Evolutionary conservation across 139 green algal genomes (phyloP), one percentile per base, ranked within the genome.

Genomic region (Picochlorum sp.): DNA sequence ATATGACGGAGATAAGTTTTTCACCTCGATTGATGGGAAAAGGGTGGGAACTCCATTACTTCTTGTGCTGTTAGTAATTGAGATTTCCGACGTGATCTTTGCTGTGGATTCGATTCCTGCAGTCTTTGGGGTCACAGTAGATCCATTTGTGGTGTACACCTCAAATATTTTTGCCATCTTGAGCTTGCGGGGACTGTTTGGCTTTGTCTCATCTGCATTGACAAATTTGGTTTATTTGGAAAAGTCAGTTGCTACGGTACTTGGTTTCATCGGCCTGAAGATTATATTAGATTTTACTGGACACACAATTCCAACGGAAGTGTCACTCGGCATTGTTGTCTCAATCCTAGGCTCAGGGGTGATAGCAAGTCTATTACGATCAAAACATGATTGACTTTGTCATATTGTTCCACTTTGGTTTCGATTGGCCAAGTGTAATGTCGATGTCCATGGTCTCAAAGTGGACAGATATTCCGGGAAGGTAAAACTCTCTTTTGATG

Each of bases 61-160:
- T 32, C 76, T 98, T 3, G 86, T 89, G 15, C 82, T 98, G 20
- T 81, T 86, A 1, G 88, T 96, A 2, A 71, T 98, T 3, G 93
- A 98, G 81, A 69, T 98, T 21, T 85, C 62, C 13, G 93, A 98
- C 61, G 84, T 98, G 0, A 79, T 97, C 3, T 98, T 98, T 78
- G 93, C 93, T 9, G 93, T 98, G 2, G 91, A 97, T 66, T 95
- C 87, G 11, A 90, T 96, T 18, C 89, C 86, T 2, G 86, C 86
- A 24, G 85, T 97, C 16, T 97, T 97, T 83, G 90, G 89, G 38
- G 84, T 97, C 21, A 96, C 90, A 9, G 65, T 88, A 2, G 93
- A 98, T 84, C 92, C 92, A 8, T 96, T 98, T 78, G 95, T 98
- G 67, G 84, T 98, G 1, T 98, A 95, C 75, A 88, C 85, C 4